Percentiles rank a stretch among this genome's conserved stretches.
Evolutionary conservation across 345 rosid species (phyloP).

Genomic region (Ceriops decandra): DNA sequence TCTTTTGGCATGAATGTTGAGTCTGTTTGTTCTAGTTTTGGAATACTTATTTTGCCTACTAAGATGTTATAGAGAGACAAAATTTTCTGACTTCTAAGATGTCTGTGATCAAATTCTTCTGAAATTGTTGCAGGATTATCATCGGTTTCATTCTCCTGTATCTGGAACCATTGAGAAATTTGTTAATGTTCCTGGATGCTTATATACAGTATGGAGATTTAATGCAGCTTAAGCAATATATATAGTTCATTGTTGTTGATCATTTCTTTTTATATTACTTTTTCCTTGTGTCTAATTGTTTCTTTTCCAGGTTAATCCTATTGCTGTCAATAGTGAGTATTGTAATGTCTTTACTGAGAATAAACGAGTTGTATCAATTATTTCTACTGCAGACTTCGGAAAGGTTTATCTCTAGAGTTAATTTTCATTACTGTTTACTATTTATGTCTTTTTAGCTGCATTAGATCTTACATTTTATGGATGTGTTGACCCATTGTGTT

Average conservation of each 20-base stretch:
- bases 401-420: constrained; percentile 46
- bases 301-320: constrained; percentile 74
- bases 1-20: not conserved
- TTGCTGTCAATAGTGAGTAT: constrained; percentile 89
- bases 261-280: not conserved
- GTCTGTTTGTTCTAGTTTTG: not conserved
- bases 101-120: not conserved
- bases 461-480: not conserved
- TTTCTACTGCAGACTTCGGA: constrained; percentile 73
- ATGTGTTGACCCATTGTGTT: not conserved
- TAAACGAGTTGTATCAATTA: constrained; percentile 64
- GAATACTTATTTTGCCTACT: not conserved
- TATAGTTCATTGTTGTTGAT: not conserved
- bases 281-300: constrained; percentile 7
- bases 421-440: not conserved
- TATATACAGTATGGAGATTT: constrained; percentile 60
- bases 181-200: constrained; percentile 63
- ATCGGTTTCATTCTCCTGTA: constrained; percentile 82
- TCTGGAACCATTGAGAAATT: constrained; percentile 66
- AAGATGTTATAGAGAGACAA: not conserved
- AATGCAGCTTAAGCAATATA: not conserved
- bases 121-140: constrained; percentile 65
- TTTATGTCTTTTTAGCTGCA: not conserved
- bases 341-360: constrained; percentile 95
- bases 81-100: not conserved